These are phyloP conservation scores for Coleophoma cylindrospora DNA, from an alignment of 2,329 filamentous ascomycete species.

Conservation along the genomic window DNA sequence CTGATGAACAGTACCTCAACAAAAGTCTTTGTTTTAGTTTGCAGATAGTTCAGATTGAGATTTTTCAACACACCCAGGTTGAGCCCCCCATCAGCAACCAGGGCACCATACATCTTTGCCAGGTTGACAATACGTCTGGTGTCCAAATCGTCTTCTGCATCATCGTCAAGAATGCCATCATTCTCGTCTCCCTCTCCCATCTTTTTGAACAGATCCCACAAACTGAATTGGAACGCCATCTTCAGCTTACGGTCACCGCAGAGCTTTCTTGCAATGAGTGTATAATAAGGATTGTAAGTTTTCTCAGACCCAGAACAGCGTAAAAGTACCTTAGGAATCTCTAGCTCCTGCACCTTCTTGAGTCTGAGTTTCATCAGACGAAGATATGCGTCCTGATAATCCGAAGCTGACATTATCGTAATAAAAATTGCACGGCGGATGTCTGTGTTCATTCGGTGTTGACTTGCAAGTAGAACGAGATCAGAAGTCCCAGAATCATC, in stretches of 20 bases:
- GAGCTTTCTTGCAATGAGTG: conserved; percentile 73
- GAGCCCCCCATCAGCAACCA: conserved; percentile 56
- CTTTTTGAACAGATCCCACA: conserved; percentile 81
- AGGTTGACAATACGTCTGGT: conserved; percentile 61
- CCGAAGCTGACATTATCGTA: conserved; percentile 78
- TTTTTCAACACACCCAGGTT: conserved; percentile 58
- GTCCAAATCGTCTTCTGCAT: conserved; percentile 43
- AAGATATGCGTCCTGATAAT: conserved; percentile 77
- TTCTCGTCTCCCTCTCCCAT: conserved; percentile 70
- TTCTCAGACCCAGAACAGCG: conserved; percentile 82
- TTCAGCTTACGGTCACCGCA: conserved; percentile 70
- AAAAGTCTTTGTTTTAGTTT: conserved; percentile 71
- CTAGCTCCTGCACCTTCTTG: conserved; percentile 79
- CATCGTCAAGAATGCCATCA: conserved; percentile 58
- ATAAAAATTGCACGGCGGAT: conserved; percentile 72
- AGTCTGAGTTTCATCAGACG: conserved; percentile 77
- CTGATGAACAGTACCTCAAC: conserved; percentile 76
- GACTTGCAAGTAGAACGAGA: conserved; percentile 27
- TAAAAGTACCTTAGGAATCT: conserved; percentile 82
- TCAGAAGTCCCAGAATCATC: conserved; percentile 22
- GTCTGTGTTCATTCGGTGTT: conserved; percentile 31
- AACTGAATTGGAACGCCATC: conserved; percentile 80
- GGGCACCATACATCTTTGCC: conserved; percentile 58
- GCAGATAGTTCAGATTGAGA: conserved; percentile 74
- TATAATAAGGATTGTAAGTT: conserved; percentile 90